Evolutionary conservation across 2,329 filamentous ascomycete species (phyloP).

Genomic region (Rhytidhysteron rufulum): DNA sequence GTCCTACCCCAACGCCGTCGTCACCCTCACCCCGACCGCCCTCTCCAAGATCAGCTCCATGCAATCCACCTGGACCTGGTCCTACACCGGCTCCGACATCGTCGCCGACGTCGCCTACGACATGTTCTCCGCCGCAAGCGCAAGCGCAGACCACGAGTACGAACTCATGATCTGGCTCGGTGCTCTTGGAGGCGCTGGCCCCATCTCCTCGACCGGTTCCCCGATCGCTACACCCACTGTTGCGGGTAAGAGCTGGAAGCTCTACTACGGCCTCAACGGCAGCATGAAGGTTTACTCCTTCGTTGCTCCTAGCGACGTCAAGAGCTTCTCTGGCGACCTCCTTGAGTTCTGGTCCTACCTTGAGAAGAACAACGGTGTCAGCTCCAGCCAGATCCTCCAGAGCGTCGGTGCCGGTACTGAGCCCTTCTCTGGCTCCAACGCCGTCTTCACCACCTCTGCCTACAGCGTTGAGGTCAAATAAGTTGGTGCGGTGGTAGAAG

Average conservation of each 20-base stretch:
- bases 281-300: constrained; percentile 60
- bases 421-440: constrained; percentile 51
- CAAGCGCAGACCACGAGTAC: constrained; percentile 48
- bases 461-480: constrained; percentile 29
- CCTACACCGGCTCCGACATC: constrained; percentile 47
- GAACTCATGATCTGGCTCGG: constrained; percentile 67
- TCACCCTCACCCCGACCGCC: constrained; percentile 28
- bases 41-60: constrained; percentile 40
- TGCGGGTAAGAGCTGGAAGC: constrained; percentile 52
- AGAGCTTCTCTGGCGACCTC: constrained; percentile 55
- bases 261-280: constrained; percentile 61
- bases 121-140: constrained; percentile 53
- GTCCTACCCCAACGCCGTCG: constrained; percentile 42
- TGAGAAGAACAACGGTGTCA: constrained; percentile 44
- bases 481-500: too few relatives aligned
- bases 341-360: constrained; percentile 57
- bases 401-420: constrained; percentile 55
- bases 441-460: constrained; percentile 40
- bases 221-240: constrained; percentile 53
- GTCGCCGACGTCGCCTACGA: constrained; percentile 61
- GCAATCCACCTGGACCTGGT: constrained; percentile 45
- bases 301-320: constrained; percentile 47
- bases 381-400: constrained; percentile 50
- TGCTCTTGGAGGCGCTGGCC: constrained; percentile 54
- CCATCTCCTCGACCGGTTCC: constrained; percentile 55